Evolutionary conservation across 1,284 basidiomycete genomes (phyloP).

Genomic region (Heterobasidion occidentale): DNA sequence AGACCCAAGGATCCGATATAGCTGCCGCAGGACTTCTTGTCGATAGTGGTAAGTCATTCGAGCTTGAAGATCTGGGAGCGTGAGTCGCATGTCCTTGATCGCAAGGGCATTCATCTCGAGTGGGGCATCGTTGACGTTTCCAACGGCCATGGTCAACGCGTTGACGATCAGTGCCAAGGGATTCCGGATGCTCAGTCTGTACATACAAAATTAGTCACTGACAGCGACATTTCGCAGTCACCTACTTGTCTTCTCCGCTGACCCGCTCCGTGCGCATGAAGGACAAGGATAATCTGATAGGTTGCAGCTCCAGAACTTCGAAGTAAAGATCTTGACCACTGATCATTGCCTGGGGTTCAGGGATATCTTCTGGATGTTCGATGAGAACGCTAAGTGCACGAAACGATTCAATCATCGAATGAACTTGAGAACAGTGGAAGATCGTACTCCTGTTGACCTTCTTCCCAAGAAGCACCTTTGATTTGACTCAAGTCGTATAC

Average conservation of each 20-base stretch:
- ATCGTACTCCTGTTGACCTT: constrained; percentile 65
- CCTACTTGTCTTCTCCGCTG: constrained; percentile 89
- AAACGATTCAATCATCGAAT: neutral
- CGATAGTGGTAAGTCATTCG: constrained; percentile 91
- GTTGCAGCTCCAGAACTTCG: constrained; percentile 95
- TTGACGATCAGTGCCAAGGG: constrained; percentile 93
- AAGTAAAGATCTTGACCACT: constrained; percentile 86
- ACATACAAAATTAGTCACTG: constrained; percentile 1
- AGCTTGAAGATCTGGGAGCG: constrained; percentile 76
- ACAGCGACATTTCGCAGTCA: neutral
- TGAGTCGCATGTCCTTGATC: constrained; percentile 91
- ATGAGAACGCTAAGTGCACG: constrained; percentile 59
- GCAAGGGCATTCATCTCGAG: constrained; percentile 92
- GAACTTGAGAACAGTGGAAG: constrained; percentile 4
- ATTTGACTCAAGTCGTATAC: constrained; percentile 90
- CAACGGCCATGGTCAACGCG: constrained; percentile 93
- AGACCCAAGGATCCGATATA: constrained; percentile 94
- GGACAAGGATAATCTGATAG: constrained; percentile 87
- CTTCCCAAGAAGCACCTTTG: constrained; percentile 85
- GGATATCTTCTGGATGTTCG: constrained; percentile 67
- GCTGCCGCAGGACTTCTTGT: constrained; percentile 89
- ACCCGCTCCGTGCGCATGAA: constrained; percentile 96
- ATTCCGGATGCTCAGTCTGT: constrained; percentile 77
- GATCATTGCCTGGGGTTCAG: constrained; percentile 66
- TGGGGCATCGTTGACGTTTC: constrained; percentile 97